Evolutionary conservation across 805 yeast species (phyloP), one percentile per base, ranked within the genome.

Genomic region (Pichia insulana): DNA sequence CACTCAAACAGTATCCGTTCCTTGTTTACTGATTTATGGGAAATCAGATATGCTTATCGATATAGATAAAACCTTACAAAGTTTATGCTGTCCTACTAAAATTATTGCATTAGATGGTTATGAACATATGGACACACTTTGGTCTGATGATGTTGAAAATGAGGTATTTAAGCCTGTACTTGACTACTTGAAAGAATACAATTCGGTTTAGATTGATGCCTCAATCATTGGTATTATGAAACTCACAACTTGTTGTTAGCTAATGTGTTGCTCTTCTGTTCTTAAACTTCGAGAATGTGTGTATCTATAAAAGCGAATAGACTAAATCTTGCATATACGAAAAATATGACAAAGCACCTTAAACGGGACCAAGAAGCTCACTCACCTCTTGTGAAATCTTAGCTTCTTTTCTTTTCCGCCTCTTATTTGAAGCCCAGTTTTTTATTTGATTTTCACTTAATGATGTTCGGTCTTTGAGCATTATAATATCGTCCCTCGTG

Each of bases 91-190:
- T 33, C 43, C 47, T 10, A 45, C 48, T 9, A 53, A 60, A 19
- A 39, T 44, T 1, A 64, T 76, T 12, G 77, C 80, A 2, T 73
- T 88, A 0, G 69, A 65, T 0, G 65, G 65, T n/a, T 87, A 88
- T 59, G 97, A 89, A 62, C 97, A 89, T 61, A 67, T 89, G 56
- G 97, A 90, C 57, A 75, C 90, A 43, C 63, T 89, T 13, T 89
- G 97, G 97, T 95, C 95, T 9, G 61, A 70, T 9, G 76, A 79
- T 41, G 85, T 83, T 1, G 74, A 68, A 22, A 49, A 56, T 2
- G 49, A 62, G 26, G 78, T 76, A 1, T 66, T 73, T 38, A 26
- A 30, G 2, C 42, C 37, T 12, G n/a, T 39, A 17, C 7, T 39
- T 2, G 7, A 28, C 10, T 9, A 26, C 1, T 11, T 39, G 12